These are phyloP conservation scores for Aspergillus leporis DNA, from an alignment of 495 filamentous ascomycete genomes.

Conservation along the genomic window DNA sequence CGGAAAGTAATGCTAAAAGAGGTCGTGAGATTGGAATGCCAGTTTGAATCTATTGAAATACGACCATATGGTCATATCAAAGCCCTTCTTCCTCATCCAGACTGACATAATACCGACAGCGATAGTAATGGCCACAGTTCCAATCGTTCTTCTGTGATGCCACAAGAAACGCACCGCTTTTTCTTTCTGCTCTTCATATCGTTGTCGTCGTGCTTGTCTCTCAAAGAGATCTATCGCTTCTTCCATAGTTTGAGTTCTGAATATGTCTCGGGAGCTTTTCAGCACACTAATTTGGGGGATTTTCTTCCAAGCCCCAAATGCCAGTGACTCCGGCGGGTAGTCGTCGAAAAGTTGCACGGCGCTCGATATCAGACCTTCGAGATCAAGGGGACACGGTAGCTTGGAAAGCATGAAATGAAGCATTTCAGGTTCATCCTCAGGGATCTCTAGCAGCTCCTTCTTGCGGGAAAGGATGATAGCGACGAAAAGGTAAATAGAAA, in stretches of 20 bases:
- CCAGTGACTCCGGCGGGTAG: slow-evolving; percentile 73
- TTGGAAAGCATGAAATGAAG: slow-evolving; percentile 86
- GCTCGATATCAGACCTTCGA: slow-evolving; percentile 71
- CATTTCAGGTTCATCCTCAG: slow-evolving; percentile 88
- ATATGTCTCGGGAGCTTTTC: slow-evolving; percentile 67
- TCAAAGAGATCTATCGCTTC: slow-evolving; percentile 67
- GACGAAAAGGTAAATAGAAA: slow-evolving; percentile 88
- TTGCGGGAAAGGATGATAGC: slow-evolving; percentile 80
- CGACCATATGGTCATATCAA: slow-evolving; percentile 43
- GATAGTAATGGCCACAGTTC: slow-evolving; percentile 61
- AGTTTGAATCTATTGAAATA: slow-evolving; percentile 33
- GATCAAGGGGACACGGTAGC: slow-evolving; percentile 77
- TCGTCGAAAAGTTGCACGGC: slow-evolving; percentile 61
- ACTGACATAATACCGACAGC: slow-evolving; percentile 59
- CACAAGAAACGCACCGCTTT: slow-evolving; percentile 53
- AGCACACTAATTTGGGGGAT: slow-evolving; percentile 78
- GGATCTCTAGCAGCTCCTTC: slow-evolving; percentile 78
- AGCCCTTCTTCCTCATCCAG: slow-evolving; percentile 49
- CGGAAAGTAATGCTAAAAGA: slow-evolving; percentile 1
- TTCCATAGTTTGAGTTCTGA: slow-evolving; percentile 48
- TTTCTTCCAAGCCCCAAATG: slow-evolving; percentile 60
- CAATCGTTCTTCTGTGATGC: slow-evolving; percentile 59
- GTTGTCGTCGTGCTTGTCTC: slow-evolving; percentile 66
- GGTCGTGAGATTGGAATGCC: slow-evolving; percentile 22
- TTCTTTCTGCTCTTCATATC: slow-evolving; percentile 58